phyloP scores from a whole-genome alignment of 2,329 filamentous ascomycete species.

The Aspergillus fumigatiaffinis region DNA sequence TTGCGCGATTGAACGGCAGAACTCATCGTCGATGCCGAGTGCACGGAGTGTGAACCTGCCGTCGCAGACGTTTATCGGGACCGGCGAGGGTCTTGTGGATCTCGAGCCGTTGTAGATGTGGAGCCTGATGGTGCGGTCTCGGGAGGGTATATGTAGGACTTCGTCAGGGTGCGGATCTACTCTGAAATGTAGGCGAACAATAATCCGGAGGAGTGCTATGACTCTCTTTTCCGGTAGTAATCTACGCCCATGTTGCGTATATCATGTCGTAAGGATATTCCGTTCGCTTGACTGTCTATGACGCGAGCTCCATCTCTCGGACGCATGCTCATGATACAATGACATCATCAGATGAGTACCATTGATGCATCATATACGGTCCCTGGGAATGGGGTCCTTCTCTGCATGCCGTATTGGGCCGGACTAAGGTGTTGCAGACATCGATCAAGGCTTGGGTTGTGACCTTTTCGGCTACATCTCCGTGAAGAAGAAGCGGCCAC shows the following conservation, averaged over 20 bases:
- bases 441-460: too few species aligned
- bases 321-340: not conserved
- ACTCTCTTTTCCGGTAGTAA: not conserved
- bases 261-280: too few species aligned
- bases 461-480: too few species aligned
- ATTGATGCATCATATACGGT: too few species aligned
- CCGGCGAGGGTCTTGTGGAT: slow-evolving; percentile 9
- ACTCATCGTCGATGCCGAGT: slow-evolving; percentile 26
- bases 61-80: slow-evolving; percentile 29
- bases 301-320: not conserved
- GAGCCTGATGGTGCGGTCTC: slow-evolving; percentile 23
- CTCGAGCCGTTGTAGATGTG: slow-evolving; percentile 21
- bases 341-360: too few species aligned
- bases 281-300: too few species aligned
- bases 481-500: too few species aligned
- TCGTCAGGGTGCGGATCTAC: slow-evolving; percentile 17
- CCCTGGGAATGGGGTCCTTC: too few species aligned
- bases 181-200: not conserved
- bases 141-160: slow-evolving; percentile 18
- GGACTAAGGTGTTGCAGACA: not conserved
- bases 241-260: not conserved
- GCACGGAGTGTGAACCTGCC: slow-evolving; percentile 27
- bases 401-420: too few species aligned
- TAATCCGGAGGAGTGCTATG: not conserved
- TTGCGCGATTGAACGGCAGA: slow-evolving; percentile 20